phyloP scores from a whole-genome alignment of 495 filamentous ascomycete genomes.

The Aspergillus funiculosus region DNA sequence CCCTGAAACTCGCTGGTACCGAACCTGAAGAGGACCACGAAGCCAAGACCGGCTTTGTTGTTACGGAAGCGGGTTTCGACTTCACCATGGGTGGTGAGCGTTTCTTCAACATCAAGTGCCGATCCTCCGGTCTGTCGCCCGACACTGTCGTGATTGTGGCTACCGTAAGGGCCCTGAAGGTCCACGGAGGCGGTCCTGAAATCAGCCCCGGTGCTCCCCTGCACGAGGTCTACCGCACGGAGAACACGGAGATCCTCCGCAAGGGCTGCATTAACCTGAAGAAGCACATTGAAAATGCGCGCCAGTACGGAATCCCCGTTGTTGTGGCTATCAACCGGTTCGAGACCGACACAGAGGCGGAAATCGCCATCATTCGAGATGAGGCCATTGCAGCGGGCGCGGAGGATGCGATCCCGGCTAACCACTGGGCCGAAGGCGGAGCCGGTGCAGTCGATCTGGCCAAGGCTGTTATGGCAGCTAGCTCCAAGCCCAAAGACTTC shows the following conservation, averaged over 20 bases:
- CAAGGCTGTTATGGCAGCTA: constrained; percentile 75
- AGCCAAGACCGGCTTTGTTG: constrained; percentile 85
- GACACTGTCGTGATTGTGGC: constrained; percentile 94
- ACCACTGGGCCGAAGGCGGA: constrained; percentile 96
- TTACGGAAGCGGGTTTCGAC: constrained; percentile 97
- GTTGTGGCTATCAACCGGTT: constrained; percentile 97
- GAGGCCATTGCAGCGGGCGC: constrained; percentile 90
- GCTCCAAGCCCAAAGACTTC: constrained; percentile 82
- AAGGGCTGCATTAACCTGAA: constrained; percentile 87
- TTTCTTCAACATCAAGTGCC: constrained; percentile 99
- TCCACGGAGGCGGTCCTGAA: constrained; percentile 90
- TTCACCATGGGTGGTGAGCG: constrained; percentile 99
- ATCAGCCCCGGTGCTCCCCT: constrained; percentile 81
- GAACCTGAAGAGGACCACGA: constrained; percentile 88
- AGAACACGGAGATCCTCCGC: constrained; percentile 86
- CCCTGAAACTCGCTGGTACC: constrained; percentile 90
- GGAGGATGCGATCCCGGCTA: constrained; percentile 86
- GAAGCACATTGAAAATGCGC: constrained; percentile 89
- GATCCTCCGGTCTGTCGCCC: constrained; percentile 83
- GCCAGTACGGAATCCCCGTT: constrained; percentile 85
- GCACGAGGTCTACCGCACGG: constrained; percentile 78
- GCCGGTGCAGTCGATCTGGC: constrained; percentile 86
- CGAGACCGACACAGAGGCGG: constrained; percentile 86
- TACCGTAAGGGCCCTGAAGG: constrained; percentile 91
- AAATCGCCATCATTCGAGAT: constrained; percentile 81